These are phyloP conservation scores for Oxytropis ochrocephala DNA, from an alignment of 306 rosid species.

Conservation along the genomic window DNA sequence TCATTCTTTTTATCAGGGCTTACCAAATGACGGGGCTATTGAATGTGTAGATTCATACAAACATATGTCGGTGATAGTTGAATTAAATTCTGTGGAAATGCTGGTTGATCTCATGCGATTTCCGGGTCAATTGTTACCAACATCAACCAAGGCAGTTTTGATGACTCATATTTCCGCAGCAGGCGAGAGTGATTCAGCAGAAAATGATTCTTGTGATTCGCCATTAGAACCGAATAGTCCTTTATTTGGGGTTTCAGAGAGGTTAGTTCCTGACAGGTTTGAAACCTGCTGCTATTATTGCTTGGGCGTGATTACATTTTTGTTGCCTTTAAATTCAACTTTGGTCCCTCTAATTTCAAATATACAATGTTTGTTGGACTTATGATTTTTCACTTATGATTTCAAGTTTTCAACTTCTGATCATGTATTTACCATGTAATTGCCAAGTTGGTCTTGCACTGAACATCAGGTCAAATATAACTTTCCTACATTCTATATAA, in stretches of 20 bases:
- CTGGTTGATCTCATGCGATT: conserved; percentile 95
- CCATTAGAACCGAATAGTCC: conserved; percentile 99
- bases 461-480: conserved; percentile 11
- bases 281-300: conserved; percentile 11
- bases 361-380: background rate
- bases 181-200: conserved; percentile 99
- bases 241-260: conserved; percentile 82
- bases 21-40: conserved; percentile 72
- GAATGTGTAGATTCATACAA: conserved; percentile 79
- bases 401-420: background rate
- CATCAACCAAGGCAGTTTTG: conserved; percentile 75
- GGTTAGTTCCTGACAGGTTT: conserved; percentile 62
- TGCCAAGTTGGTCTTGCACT: conserved; percentile 1
- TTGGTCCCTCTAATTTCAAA: background rate
- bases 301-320: background rate
- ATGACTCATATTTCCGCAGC: conserved; percentile 90
- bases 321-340: conserved; percentile 5
- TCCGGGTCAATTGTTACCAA: conserved; percentile 85
- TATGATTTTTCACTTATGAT: no score
- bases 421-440: conserved; percentile 20
- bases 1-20: conserved; percentile 56
- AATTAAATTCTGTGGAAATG: conserved; percentile 74
- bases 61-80: conserved; percentile 86
- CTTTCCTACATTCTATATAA: background rate
- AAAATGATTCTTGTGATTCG: conserved; percentile 98